Evolutionary conservation across 2,329 filamentous ascomycete genomes (phyloP).

Genomic region (Colletotrichum zoysiae): DNA sequence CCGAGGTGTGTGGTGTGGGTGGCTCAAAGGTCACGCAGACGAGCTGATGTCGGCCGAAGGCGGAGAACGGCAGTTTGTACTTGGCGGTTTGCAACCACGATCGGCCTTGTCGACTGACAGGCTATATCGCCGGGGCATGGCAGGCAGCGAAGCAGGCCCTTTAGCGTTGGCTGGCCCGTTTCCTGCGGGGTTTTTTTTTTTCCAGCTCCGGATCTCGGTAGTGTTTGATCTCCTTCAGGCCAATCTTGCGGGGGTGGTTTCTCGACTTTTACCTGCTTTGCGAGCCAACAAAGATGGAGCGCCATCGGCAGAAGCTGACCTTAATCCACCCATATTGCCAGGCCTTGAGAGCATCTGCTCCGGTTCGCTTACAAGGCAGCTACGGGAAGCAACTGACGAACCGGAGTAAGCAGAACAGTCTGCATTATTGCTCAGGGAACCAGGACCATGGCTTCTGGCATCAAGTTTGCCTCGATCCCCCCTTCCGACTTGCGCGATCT

Average conservation of each 20-base stretch:
- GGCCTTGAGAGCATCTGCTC: not conserved
- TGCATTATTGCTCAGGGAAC: slow-evolving; percentile 25
- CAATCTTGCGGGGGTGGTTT: slow-evolving; percentile 15
- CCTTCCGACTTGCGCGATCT: slow-evolving; percentile 41
- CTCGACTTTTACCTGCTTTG: not conserved
- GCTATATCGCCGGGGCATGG: slow-evolving; percentile 15
- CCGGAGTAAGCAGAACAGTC: slow-evolving; percentile 18
- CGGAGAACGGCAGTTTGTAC: slow-evolving; percentile 36
- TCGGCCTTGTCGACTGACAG: slow-evolving; percentile 29
- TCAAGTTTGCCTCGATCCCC: slow-evolving; percentile 26
- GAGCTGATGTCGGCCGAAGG: slow-evolving; percentile 35
- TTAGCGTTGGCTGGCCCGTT: not conserved
- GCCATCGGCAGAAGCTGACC: not conserved
- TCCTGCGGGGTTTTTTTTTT: slow-evolving; percentile 9
- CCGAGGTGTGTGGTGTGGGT: slow-evolving; percentile 23
- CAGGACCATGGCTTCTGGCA: slow-evolving; percentile 27
- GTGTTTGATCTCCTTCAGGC: slow-evolving; percentile 37
- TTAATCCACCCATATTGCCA: not conserved
- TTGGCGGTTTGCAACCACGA: slow-evolving; percentile 32
- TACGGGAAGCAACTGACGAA: slow-evolving; percentile 19
- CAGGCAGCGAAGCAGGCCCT: slow-evolving; percentile 6
- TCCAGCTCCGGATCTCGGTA: slow-evolving; percentile 39
- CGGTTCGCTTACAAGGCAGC: slow-evolving; percentile 19
- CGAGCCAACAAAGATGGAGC: not conserved
- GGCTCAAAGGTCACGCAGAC: slow-evolving; percentile 39